Conservation (phyloP, 208 protist genomes). For the Tritrichomonas musculus region DNA sequence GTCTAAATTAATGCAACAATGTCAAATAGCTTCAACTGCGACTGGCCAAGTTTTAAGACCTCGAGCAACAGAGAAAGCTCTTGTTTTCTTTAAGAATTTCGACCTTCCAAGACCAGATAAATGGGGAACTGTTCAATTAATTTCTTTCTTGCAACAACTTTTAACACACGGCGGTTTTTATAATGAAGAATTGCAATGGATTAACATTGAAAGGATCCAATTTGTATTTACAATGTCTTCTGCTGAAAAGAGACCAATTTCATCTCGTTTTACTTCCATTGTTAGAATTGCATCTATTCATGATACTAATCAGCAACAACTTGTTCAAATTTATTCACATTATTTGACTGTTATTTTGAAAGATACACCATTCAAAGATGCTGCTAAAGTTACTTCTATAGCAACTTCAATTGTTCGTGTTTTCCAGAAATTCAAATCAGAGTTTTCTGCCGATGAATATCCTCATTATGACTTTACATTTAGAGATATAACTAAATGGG, state of each 20-base stretch:
- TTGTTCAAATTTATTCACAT: slow-evolving; percentile 79
- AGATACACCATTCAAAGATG: neutral
- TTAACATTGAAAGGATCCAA: slow-evolving; percentile 13
- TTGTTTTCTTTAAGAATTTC: slow-evolving; percentile 71
- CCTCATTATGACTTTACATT: slow-evolving; percentile 94
- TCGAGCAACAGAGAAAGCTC: slow-evolving; percentile 78
- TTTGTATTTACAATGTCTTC: slow-evolving; percentile 34
- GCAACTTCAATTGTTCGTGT: slow-evolving; percentile 78
- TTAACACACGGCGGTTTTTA: slow-evolving; percentile 71
- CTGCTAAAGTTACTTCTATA: slow-evolving; percentile 49
- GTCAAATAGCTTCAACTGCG: slow-evolving; percentile 72
- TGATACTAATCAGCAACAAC: slow-evolving; percentile 76
- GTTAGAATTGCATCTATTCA: slow-evolving; percentile 75
- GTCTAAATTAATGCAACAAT: slow-evolving; percentile 64
- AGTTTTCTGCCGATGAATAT: slow-evolving; percentile 78
- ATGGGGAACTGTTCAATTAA: slow-evolving; percentile 88
- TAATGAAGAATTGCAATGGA: slow-evolving; percentile 31
- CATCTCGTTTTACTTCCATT: slow-evolving; percentile 81
- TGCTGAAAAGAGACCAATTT: neutral
- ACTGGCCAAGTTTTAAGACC: slow-evolving; percentile 81
- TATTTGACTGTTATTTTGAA: slow-evolving; percentile 72
- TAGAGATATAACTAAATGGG: slow-evolving; percentile 82
- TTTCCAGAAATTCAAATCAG: slow-evolving; percentile 71
- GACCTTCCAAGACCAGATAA: slow-evolving; percentile 91
- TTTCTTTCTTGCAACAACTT: slow-evolving; percentile 89